Percentiles rank a stretch among this genome's conserved stretches.
These are phyloP conservation scores for Persicaria tinctoria DNA, from an alignment of 148 eudicot genomes.

Conservation along the genomic window DNA sequence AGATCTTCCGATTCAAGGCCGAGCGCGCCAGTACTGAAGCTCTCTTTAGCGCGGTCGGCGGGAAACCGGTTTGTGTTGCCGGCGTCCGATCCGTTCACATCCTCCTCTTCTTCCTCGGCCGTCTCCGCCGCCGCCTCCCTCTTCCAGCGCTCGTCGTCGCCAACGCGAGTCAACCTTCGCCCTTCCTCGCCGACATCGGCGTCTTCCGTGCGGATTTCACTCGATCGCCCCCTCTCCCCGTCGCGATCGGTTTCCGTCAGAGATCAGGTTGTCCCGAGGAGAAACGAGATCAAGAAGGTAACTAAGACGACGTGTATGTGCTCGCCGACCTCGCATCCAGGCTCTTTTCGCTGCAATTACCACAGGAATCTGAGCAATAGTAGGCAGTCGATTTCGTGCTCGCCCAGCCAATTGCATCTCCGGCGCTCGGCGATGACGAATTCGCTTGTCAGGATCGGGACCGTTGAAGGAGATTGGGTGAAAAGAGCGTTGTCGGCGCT, in stretches of 20 bases:
- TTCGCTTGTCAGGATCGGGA: conserved; percentile 62
- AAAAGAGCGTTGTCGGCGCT: conserved; percentile 53
- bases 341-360: conserved; percentile 68
- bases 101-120: conserved; percentile 12
- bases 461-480: conserved; percentile 71
- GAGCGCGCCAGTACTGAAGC: conserved; percentile 31
- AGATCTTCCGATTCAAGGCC: conserved; percentile 34
- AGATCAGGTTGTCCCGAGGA: conserved; percentile 25
- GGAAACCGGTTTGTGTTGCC: conserved; percentile 14
- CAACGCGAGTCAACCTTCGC: conserved; percentile 10
- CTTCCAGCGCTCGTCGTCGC: conserved; percentile 12
- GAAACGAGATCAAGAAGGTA: conserved; percentile 9
- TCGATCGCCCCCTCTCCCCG: conserved; percentile 42
- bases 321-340: conserved; percentile 78
- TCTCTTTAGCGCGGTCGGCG: conserved; percentile 19
- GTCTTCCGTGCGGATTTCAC: conserved; percentile 39
- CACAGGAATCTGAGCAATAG: conserved; percentile 25
- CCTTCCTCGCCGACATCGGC: conserved; percentile 17
- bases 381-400: conserved; percentile 25
- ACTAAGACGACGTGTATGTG: conserved; percentile 64
- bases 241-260: conserved; percentile 35
- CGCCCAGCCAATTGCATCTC: conserved; percentile 42
- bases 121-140: conserved; percentile 10
- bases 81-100: conserved; percentile 20
- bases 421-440: conserved; percentile 73